Conservation (phyloP, 2,329 filamentous ascomycete genomes). For the Colletotrichum eremochloae region DNA sequence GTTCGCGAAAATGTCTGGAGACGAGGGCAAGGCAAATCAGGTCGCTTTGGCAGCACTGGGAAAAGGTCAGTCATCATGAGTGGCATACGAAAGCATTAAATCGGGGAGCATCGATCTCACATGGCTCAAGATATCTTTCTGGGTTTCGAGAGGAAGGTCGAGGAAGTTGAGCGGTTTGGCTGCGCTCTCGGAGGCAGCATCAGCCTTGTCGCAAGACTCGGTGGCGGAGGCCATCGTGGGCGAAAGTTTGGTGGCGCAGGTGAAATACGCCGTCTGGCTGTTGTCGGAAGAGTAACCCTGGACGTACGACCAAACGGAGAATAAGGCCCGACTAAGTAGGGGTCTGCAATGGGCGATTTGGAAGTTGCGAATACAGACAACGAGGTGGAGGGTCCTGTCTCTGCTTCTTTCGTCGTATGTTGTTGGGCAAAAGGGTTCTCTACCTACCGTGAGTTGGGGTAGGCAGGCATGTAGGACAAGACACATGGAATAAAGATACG, state of each 20-base stretch:
- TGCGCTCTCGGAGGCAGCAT: slow-evolving; percentile 40
- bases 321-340: background rate
- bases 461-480: slow-evolving; percentile 15
- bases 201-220: slow-evolving; percentile 49
- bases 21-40: slow-evolving; percentile 71
- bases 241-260: slow-evolving; percentile 18
- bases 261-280: slow-evolving; percentile 7
- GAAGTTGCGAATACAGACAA: background rate
- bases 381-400: background rate
- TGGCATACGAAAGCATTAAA: slow-evolving; percentile 38
- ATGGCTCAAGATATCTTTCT: slow-evolving; percentile 62
- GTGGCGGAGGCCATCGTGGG: slow-evolving; percentile 53
- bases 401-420: slow-evolving; percentile 23
- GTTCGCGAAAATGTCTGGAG: slow-evolving; percentile 68
- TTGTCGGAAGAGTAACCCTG: background rate
- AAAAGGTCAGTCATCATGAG: slow-evolving; percentile 9
- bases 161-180: slow-evolving; percentile 51
- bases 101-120: slow-evolving; percentile 50
- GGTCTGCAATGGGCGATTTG: background rate
- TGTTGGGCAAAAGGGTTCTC: slow-evolving; percentile 20
- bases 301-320: background rate
- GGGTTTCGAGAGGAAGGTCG: slow-evolving; percentile 61
- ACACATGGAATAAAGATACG: slow-evolving; percentile 26
- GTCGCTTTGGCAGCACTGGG: slow-evolving; percentile 64
- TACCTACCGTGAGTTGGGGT: slow-evolving; percentile 16